Evolutionary conservation across 345 rosid genomes (phyloP), one percentile per base, ranked within the genome.

Genomic region (Brassica juncea): DNA sequence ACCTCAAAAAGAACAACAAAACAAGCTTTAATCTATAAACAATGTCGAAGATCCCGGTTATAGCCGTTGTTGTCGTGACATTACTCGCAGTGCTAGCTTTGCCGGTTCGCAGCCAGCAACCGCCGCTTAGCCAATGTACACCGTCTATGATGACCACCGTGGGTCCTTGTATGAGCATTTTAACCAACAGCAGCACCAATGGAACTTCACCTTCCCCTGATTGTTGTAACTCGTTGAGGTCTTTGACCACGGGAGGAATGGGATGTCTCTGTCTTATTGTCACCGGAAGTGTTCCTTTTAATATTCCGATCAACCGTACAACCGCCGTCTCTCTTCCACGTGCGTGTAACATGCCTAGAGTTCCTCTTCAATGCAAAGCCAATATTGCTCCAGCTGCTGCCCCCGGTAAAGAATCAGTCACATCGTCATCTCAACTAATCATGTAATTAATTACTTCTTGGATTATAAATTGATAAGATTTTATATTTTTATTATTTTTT

Each of bases 261-360:
- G 90, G 86, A 71, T 94, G 99, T 81, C 47, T 86, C 1, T 94
- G 99, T 84, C 93, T 89, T 30, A 68, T 93, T 70, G 88, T 84
- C 2, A 89, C 89, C 0, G 98, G 88, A 61, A 80, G 71, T 74
- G 85, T 93, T 67, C 98, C 99, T 1, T 87, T 94, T 70, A 86
- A 74, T 28, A 8, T 91, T 15, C 98, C 99, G 2, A 81, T 93
- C 84, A 93, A 90, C 80, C 88, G 93, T 63, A 85, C 88, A 71
- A 88, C 92, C 15, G 97, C 96, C 31, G 79, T 94, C 71, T 85
- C 92, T 57, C 98, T 94, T 44, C 98, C 99, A 7, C 90, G 88
- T 0, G 90, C 95, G 34, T 93, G 98, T 74, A 92, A 91, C 86
- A 89, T 89, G 95, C 84, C 94, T 15, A 82, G 88, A 6, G 92